Conservation (phyloP, 495 filamentous ascomycete genomes). For the Penicillium malachiteum region DNA sequence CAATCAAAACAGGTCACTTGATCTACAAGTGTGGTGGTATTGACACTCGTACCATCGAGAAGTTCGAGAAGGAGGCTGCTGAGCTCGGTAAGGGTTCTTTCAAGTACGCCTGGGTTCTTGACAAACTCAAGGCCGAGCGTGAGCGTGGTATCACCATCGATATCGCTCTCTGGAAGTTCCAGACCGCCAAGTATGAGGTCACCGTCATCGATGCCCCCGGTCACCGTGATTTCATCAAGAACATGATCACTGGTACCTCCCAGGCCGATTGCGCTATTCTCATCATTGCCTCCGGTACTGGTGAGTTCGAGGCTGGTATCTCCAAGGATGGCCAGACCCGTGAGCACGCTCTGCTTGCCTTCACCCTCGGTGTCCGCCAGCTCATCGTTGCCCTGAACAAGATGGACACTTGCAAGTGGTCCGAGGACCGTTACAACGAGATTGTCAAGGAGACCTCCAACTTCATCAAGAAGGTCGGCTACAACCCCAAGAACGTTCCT, state of each 20-base stretch:
- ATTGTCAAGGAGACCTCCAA: conserved; percentile 99
- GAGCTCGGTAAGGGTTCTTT: conserved; percentile 99
- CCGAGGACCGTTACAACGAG: conserved; percentile 92
- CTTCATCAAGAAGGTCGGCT: conserved; percentile 99
- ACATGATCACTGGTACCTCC: conserved; percentile 99
- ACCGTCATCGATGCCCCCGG: conserved; percentile 99
- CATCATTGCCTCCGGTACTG: conserved; percentile 99
- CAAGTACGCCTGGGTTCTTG: conserved; percentile 99
- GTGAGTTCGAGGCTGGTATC: conserved; percentile 99
- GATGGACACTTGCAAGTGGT: conserved; percentile 99
- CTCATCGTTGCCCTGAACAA: conserved; percentile 99
- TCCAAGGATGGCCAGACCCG: conserved; percentile 99
- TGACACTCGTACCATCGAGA: conserved; percentile 99
- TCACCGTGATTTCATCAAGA: conserved; percentile 99
- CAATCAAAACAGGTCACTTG: conserved; percentile 93
- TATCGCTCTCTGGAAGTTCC: conserved; percentile 99
- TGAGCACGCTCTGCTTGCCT: conserved; percentile 99
- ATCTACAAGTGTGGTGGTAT: conserved; percentile 99
- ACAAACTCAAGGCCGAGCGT: conserved; percentile 99
- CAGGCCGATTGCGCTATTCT: conserved; percentile 99
- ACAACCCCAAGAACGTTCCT: conserved; percentile 96
- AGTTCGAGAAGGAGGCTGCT: conserved; percentile 99
- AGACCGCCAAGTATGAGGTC: conserved; percentile 98
- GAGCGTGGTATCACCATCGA: conserved; percentile 99
- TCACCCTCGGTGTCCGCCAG: conserved; percentile 99